These are phyloP conservation scores for Leccinum subtestaceum DNA, from an alignment of 768 basidiomycete genomes.

Conservation along the genomic window DNA sequence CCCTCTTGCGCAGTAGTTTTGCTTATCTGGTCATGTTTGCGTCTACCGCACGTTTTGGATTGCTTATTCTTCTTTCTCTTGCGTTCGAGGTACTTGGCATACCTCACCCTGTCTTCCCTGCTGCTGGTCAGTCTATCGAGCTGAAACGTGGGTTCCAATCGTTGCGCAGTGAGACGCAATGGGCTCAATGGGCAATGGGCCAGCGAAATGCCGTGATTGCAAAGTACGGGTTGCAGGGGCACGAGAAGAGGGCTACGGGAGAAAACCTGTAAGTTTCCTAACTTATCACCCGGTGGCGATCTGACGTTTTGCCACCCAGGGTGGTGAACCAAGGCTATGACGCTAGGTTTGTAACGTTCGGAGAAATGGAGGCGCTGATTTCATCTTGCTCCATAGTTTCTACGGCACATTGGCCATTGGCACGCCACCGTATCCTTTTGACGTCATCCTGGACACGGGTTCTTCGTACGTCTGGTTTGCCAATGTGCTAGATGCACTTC, in stretches of 20 bases:
- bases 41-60: constrained; percentile 2
- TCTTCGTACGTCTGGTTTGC: constrained; percentile 31
- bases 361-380: background rate
- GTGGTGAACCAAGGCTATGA: constrained; percentile 63
- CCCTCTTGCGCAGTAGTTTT: constrained; percentile 4
- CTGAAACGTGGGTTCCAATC: constrained; percentile 16
- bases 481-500: background rate
- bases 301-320: constrained; percentile 33
- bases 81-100: constrained; percentile 11
- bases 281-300: background rate
- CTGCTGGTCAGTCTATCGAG: constrained; percentile 23
- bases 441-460: constrained; percentile 53
- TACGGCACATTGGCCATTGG: constrained; percentile 40
- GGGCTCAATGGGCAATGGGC: constrained; percentile 40
- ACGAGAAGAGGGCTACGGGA: constrained; percentile 42
- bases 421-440: constrained; percentile 44
- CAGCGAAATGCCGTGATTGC: constrained; percentile 41
- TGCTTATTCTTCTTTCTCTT: constrained; percentile 12
- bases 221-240: constrained; percentile 43
- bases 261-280: constrained; percentile 42
- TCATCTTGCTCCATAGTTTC: constrained; percentile 22
- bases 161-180: constrained; percentile 18
- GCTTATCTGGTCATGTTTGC: constrained; percentile 9
- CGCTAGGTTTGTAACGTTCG: constrained; percentile 42
- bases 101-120: constrained; percentile 4